Evolutionary conservation across 768 basidiomycete species (phyloP), one percentile per base, ranked within the genome.

Genomic region (Auricularia sp.): DNA sequence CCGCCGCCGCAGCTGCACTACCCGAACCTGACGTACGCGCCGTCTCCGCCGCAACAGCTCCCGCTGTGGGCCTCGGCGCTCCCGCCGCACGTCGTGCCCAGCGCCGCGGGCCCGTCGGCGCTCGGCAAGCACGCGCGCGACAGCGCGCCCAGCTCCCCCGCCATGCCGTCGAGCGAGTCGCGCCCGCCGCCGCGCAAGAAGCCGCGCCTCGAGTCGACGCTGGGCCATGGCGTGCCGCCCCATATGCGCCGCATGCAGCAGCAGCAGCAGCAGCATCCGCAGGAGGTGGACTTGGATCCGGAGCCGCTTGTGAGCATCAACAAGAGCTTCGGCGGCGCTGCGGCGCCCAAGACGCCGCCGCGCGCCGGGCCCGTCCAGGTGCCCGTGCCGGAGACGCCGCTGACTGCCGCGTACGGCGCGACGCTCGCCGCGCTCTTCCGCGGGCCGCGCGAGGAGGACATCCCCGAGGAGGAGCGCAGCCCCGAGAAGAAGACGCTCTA

Each of bases 401-500:
- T 51, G 10, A 51, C 47, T 6, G 47, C 47, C 0, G 47, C 47
- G 47, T 51, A 51, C 47, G 47, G 47, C 14, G 18, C 47, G 18
- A 21, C 21, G 2, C 14, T 51, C 47, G 47, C 47, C 21, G 47
- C 47, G 47, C 47, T 51, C 18, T 51, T 51, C 47, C 47, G 47
- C 47, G 18, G 18, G 47, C 47, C 47, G 47, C 14, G 21, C 47
- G 18, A 16, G 47, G 47, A 51, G 21, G 47, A 51, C 47, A 16
- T 51, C 18, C 47, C 47, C 47, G 47, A 51, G 47, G 47, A 51
- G 47, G 47, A 51, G 21, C 47, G 47, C 47, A 51, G 47, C 47
- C 47, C 47, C 21, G 47, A 51, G 47, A 51, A 51, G 47, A 51
- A 51, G 66, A 92, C 90, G 4, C 89, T 92, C 86, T 92, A 90